These are phyloP conservation scores for Hansenula anomala DNA, from an alignment of 1,139 yeast species.

Conservation along the genomic window DNA sequence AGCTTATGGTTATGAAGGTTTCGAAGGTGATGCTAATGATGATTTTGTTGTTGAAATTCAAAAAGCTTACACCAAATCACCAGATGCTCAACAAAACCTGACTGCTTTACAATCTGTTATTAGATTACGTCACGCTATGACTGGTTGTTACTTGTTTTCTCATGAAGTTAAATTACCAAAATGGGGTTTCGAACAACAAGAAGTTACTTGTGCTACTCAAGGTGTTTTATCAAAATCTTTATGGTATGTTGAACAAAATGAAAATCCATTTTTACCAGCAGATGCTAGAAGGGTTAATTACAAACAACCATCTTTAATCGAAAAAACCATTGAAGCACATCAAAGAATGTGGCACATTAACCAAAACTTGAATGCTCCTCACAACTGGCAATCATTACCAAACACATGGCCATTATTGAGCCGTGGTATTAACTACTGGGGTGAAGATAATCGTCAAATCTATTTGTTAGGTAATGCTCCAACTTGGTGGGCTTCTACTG, in stretches of 20 bases:
- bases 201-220: conserved; percentile 85
- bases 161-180: conserved; percentile 82
- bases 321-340: conserved; percentile 76
- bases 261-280: conserved; percentile 38
- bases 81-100: conserved; percentile 56
- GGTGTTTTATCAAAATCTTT: conserved; percentile 71
- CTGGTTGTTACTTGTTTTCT: conserved; percentile 87
- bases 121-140: conserved; percentile 83
- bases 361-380: conserved; percentile 78
- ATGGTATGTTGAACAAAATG: conserved; percentile 88
- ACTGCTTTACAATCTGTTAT: conserved; percentile 81
- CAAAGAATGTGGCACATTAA: conserved; percentile 89
- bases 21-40: conserved; percentile 93
- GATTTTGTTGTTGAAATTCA: conserved; percentile 90
- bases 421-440: conserved; percentile 97
- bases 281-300: conserved; percentile 57
- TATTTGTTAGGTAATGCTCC: conserved; percentile 89
- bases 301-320: conserved; percentile 55
- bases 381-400: conserved; percentile 86
- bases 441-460: conserved; percentile 66
- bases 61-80: conserved; percentile 47
- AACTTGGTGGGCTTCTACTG: conserved; percentile 83
- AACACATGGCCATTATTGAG: conserved; percentile 81
- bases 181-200: conserved; percentile 97
- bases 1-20: conserved; percentile 87